Evolutionary conservation across 2,329 filamentous ascomycete species (phyloP).

Genomic region (Ophidiomyces ophidiicola): DNA sequence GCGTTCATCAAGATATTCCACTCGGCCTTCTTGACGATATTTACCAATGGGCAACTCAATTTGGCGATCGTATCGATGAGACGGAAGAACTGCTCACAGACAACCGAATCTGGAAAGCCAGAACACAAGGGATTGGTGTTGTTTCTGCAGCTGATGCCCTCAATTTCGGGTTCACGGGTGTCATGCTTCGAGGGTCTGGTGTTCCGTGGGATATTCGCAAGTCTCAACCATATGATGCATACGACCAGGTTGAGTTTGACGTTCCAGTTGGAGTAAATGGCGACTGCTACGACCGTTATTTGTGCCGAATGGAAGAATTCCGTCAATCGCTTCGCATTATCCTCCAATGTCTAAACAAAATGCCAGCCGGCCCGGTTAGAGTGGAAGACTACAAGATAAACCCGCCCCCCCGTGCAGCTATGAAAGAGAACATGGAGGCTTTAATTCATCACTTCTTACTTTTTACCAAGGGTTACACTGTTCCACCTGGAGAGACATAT

Average conservation of each 20-base stretch:
- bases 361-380: slow-evolving; percentile 85
- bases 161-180: slow-evolving; percentile 90
- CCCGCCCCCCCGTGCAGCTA: slow-evolving; percentile 86
- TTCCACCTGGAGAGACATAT: slow-evolving; percentile 96
- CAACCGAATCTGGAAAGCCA: slow-evolving; percentile 97
- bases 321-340: slow-evolving; percentile 96
- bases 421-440: slow-evolving; percentile 99
- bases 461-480: slow-evolving; percentile 95
- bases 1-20: slow-evolving; percentile 91
- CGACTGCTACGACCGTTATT: slow-evolving; percentile 97
- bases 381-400: slow-evolving; percentile 99
- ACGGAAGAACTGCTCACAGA: slow-evolving; percentile 97
- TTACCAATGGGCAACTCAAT: slow-evolving; percentile 99
- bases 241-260: slow-evolving; percentile 95
- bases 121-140: slow-evolving; percentile 82
- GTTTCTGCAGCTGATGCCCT: slow-evolving; percentile 86
- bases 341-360: slow-evolving; percentile 97
- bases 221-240: slow-evolving; percentile 93
- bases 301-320: slow-evolving; percentile 99
- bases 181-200: slow-evolving; percentile 95
- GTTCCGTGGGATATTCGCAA: slow-evolving; percentile 95
- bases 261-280: slow-evolving; percentile 93
- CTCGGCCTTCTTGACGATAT: slow-evolving; percentile 93
- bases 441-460: slow-evolving; percentile 98
- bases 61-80: slow-evolving; percentile 95